These are phyloP conservation scores for Backusella morwellensis DNA, from an alignment of 192 early-diverging fungal genomes.

Conservation along the genomic window DNA sequence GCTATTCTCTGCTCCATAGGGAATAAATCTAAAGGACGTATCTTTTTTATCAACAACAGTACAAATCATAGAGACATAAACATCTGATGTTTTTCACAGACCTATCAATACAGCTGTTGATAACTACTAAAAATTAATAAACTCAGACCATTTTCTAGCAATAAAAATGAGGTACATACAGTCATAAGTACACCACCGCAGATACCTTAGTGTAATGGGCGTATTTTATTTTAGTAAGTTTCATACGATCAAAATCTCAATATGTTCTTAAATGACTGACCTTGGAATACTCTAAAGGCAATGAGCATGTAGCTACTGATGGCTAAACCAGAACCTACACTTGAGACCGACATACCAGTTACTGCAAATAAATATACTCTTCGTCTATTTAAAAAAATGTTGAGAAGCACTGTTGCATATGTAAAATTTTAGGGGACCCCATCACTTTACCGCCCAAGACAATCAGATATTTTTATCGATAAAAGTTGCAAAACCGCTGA, in stretches of 20 bases:
- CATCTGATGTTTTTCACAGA: neutral
- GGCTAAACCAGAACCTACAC: neutral
- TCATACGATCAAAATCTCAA: neutral
- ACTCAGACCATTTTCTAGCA: neutral
- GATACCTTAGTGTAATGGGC: neutral
- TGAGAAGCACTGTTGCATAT: neutral
- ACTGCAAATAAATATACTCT: neutral
- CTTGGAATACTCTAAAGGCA: neutral
- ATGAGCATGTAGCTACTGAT: neutral
- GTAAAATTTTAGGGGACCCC: neutral
- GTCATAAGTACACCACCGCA: neutral
- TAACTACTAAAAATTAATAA: neutral
- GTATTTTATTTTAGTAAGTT: neutral
- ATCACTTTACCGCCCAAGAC: neutral
- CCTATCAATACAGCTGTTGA: neutral
- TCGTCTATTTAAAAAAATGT: neutral
- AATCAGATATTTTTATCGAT: neutral
- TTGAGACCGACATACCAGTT: neutral
- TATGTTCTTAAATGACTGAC: neutral
- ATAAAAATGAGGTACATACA: neutral
- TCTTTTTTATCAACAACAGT: neutral
- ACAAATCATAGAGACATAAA: neutral
- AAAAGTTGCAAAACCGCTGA: neutral
- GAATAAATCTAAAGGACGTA: neutral
- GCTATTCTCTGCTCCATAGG: neutral